These are phyloP conservation scores for Solanum peruvianum DNA, from an alignment of 257 asterid genomes.

Conservation along the genomic window DNA sequence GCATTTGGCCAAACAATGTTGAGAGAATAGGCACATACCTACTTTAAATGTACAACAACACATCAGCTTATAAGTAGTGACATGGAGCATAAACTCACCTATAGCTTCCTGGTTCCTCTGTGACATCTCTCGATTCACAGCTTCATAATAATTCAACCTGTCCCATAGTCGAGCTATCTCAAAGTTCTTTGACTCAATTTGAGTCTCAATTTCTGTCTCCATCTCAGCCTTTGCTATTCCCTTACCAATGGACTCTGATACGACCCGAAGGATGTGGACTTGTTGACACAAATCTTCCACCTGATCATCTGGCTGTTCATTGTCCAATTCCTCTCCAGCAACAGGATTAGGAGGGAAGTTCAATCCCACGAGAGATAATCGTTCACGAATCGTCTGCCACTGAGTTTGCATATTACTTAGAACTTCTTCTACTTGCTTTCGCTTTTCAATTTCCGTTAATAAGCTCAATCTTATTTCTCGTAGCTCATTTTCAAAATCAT, in stretches of 20 bases:
- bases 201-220: slow-evolving; percentile 81
- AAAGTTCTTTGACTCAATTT: slow-evolving; percentile 52
- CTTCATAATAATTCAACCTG: slow-evolving; percentile 76
- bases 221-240: slow-evolving; percentile 86
- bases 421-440: slow-evolving; percentile 79
- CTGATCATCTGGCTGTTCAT: slow-evolving; percentile 39
- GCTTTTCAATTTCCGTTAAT: slow-evolving; percentile 74
- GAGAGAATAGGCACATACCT: not conserved
- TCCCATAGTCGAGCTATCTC: slow-evolving; percentile 85
- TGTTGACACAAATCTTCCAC: slow-evolving; percentile 52
- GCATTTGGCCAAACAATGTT: not conserved
- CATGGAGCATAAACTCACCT: slow-evolving; percentile 39
- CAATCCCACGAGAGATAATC: slow-evolving; percentile 56
- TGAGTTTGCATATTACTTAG: slow-evolving; percentile 37
- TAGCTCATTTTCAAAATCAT: slow-evolving; percentile 60
- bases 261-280: slow-evolving; percentile 49
- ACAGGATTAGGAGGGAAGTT: slow-evolving; percentile 48
- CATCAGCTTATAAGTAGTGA: not conserved
- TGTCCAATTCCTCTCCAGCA: slow-evolving; percentile 19
- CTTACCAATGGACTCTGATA: slow-evolving; percentile 74
- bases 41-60: not conserved
- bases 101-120: slow-evolving; percentile 92
- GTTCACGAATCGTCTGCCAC: slow-evolving; percentile 54
- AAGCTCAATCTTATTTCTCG: slow-evolving; percentile 59
- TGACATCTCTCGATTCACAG: slow-evolving; percentile 95